Percentiles rank a stretch among this genome's conserved stretches.
Conservation (phyloP, 1,284 basidiomycete species). For the Cryptococcus sp. region DNA sequence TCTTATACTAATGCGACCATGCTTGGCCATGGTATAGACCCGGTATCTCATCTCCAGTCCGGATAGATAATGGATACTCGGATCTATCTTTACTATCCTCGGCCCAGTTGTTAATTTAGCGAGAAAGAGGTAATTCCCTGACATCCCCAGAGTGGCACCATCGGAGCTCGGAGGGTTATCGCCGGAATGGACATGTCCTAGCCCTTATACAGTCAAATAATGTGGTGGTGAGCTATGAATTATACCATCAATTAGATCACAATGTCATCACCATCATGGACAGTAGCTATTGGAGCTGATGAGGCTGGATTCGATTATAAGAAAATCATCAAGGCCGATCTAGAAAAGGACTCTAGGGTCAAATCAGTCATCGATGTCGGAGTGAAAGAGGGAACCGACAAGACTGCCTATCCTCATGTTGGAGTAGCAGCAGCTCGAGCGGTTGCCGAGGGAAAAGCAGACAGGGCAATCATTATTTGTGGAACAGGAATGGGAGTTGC, state of each 20-base stretch:
- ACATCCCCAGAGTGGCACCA: too few species aligned
- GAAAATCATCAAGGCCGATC: slow-evolving; percentile 27
- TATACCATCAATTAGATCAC: not conserved
- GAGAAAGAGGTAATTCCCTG: too few species aligned
- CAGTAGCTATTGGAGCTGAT: slow-evolving; percentile 40
- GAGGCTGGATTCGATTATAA: slow-evolving; percentile 42
- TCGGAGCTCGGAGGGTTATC: too few species aligned
- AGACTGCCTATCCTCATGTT: slow-evolving; percentile 50
- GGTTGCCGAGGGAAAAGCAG: slow-evolving; percentile 47
- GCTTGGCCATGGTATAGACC: not conserved
- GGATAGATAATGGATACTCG: too few species aligned
- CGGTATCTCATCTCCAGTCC: too few species aligned
- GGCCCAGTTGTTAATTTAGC: too few species aligned
- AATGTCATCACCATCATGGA: slow-evolving; percentile 28
- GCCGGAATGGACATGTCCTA: too few species aligned
- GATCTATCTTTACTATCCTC: too few species aligned
- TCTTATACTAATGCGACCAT: not conserved
- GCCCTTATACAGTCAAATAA: too few species aligned
- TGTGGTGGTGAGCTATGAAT: too few species aligned
- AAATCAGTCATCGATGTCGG: slow-evolving; percentile 39
- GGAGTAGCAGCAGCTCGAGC: slow-evolving; percentile 49
- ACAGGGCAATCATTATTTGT: slow-evolving; percentile 50
- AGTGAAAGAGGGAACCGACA: slow-evolving; percentile 23
- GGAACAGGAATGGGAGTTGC: slow-evolving; percentile 49
- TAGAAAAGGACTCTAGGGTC: slow-evolving; percentile 38